Percentiles rank a stretch among this genome's conserved stretches.
phyloP scores from a whole-genome alignment of 768 basidiomycete genomes.

The Asterophora lycoperdoides region DNA sequence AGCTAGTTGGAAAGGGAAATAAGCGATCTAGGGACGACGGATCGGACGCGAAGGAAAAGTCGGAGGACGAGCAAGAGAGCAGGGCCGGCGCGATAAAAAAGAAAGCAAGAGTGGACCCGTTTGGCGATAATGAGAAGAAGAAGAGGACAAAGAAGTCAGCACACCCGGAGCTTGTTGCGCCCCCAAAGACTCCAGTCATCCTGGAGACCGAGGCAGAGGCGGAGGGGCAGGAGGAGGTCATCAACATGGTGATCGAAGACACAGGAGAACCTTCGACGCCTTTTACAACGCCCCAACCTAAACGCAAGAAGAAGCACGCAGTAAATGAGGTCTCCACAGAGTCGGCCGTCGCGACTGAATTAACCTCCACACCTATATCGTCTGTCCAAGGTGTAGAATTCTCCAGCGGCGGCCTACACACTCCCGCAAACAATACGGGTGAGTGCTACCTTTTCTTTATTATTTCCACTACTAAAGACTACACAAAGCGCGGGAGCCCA shows the following conservation, averaged over 20 bases:
- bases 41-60: constrained; percentile 21
- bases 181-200: neutral
- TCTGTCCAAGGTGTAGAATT: neutral
- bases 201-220: constrained; percentile 2
- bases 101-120: constrained; percentile 57
- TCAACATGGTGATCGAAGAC: constrained; percentile 2
- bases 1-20: constrained; percentile 45
- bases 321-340: neutral
- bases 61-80: constrained; percentile 55
- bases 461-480: neutral
- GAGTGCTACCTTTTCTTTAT: neutral
- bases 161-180: neutral
- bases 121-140: constrained; percentile 43
- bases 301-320: constrained; percentile 4
- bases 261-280: neutral
- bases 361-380: neutral
- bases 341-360: neutral
- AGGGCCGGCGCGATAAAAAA: constrained; percentile 55
- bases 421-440: neutral
- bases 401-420: neutral
- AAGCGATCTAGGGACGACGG: constrained; percentile 46
- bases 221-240: constrained; percentile 1
- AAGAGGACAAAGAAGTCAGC: constrained; percentile 24
- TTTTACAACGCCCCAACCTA: constrained; percentile 3
- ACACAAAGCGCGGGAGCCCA: neutral